Evolutionary conservation across 371 early-diverging fungal species (phyloP).

Genomic region (Mortierella sp.): DNA sequence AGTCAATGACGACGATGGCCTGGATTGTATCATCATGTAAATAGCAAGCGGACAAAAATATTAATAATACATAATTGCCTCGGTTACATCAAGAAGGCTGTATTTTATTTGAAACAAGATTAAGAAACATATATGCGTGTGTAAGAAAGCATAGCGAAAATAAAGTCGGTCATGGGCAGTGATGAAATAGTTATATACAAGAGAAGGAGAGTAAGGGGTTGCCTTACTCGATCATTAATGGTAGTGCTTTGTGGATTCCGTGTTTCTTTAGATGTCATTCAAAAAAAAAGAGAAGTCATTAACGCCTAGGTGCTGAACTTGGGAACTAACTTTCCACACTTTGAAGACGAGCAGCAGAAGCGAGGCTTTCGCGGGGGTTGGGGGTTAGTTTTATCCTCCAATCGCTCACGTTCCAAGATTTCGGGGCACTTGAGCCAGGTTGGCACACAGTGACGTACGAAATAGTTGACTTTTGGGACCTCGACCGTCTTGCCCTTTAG

Average conservation of each 20-base stretch:
- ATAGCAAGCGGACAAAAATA: background rate
- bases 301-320: too few species aligned
- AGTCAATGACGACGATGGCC: constrained; percentile 20
- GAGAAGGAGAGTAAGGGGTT: too few species aligned
- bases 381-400: constrained; percentile 7
- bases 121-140: too few species aligned
- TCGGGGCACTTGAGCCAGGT: constrained; percentile 18
- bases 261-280: too few species aligned
- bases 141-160: too few species aligned
- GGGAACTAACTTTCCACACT: too few species aligned
- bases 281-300: too few species aligned
- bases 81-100: background rate
- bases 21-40: constrained; percentile 52
- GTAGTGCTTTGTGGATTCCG: too few species aligned
- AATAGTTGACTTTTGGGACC: constrained; percentile 9
- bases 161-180: too few species aligned
- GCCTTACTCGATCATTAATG: too few species aligned
- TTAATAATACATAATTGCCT: background rate
- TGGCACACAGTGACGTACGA: constrained; percentile 20
- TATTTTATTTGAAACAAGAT: background rate
- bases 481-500: constrained; percentile 20
- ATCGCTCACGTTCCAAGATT: constrained; percentile 9
- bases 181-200: too few species aligned
- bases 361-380: background rate
- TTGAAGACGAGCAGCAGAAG: background rate